Evolutionary conservation across 2,329 filamentous ascomycete species (phyloP).

Genomic region (Nigrospora oryzae): DNA sequence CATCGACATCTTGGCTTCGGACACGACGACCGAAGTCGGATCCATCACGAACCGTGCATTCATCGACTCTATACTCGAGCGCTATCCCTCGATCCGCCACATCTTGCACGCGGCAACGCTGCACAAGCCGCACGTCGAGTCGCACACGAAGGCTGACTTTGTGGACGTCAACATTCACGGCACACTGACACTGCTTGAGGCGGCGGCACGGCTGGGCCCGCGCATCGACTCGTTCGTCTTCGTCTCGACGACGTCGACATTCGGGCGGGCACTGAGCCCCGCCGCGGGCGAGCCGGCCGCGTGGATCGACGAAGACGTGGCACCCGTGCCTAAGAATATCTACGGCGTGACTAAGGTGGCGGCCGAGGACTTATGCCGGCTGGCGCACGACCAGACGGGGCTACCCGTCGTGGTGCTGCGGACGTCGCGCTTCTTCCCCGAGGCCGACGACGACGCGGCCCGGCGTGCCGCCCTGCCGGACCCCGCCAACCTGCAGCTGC

Average conservation of each 20-base stretch:
- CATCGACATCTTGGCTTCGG: constrained; percentile 30
- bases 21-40: constrained; percentile 25
- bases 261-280: constrained; percentile 30
- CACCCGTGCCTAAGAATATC: constrained; percentile 35
- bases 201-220: constrained; percentile 15
- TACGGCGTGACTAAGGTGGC: constrained; percentile 39
- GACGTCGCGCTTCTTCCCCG: constrained; percentile 40
- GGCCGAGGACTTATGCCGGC: constrained; percentile 36
- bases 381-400: constrained; percentile 27
- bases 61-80: constrained; percentile 20
- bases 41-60: constrained; percentile 27
- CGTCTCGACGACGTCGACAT: constrained; percentile 36
- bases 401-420: constrained; percentile 34
- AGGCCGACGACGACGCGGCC: constrained; percentile 35
- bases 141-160: constrained; percentile 33
- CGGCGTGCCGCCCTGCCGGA: constrained; percentile 24
- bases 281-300: constrained; percentile 24
- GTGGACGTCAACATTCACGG: constrained; percentile 35
- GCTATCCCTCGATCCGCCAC: constrained; percentile 24
- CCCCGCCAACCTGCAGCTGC: constrained; percentile 34
- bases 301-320: constrained; percentile 34
- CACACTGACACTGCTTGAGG: constrained; percentile 32
- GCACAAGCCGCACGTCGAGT: constrained; percentile 38
- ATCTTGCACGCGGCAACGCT: constrained; percentile 37
- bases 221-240: constrained; percentile 31